A percentile compares a stretch with the other conserved stretches of the same genome.
Conservation (phyloP, 2,329 filamentous ascomycete species). For the Raffaelea ambrosiae region DNA sequence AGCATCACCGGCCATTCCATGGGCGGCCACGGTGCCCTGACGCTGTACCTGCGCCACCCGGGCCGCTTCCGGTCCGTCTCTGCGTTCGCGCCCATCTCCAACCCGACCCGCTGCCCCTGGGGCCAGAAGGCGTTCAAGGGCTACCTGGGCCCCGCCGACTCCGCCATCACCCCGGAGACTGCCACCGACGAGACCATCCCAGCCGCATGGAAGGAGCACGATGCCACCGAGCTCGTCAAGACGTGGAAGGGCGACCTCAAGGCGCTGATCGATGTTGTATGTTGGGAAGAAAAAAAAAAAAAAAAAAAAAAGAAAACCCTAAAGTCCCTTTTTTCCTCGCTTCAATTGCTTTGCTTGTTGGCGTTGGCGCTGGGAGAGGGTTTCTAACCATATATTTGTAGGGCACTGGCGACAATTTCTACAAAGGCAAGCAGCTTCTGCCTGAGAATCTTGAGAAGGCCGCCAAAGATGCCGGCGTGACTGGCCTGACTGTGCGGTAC, state of each 20-base stretch:
- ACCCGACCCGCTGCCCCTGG: slow-evolving; percentile 82
- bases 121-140: slow-evolving; percentile 90
- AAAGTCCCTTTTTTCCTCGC: too few relatives aligned
- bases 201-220: slow-evolving; percentile 77
- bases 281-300: too few relatives aligned
- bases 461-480: slow-evolving; percentile 64
- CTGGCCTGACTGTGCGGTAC: slow-evolving; percentile 70
- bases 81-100: slow-evolving; percentile 84
- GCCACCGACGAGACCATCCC: slow-evolving; percentile 22
- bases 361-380: background rate
- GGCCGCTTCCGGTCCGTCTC: slow-evolving; percentile 82
- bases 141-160: slow-evolving; percentile 68
- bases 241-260: slow-evolving; percentile 61
- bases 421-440: slow-evolving; percentile 84
- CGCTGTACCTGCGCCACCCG: slow-evolving; percentile 84
- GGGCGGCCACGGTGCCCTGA: slow-evolving; percentile 93
- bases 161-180: slow-evolving; percentile 5
- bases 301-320: too few relatives aligned
- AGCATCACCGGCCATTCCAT: slow-evolving; percentile 92
- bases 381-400: slow-evolving; percentile 20
- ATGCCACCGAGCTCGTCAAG: slow-evolving; percentile 83
- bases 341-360: background rate
- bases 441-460: slow-evolving; percentile 87
- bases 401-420: slow-evolving; percentile 94
- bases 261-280: slow-evolving; percentile 77